These are phyloP conservation scores for Exserohilum rostratum DNA, from an alignment of 2,329 filamentous ascomycete genomes.

Conservation along the genomic window DNA sequence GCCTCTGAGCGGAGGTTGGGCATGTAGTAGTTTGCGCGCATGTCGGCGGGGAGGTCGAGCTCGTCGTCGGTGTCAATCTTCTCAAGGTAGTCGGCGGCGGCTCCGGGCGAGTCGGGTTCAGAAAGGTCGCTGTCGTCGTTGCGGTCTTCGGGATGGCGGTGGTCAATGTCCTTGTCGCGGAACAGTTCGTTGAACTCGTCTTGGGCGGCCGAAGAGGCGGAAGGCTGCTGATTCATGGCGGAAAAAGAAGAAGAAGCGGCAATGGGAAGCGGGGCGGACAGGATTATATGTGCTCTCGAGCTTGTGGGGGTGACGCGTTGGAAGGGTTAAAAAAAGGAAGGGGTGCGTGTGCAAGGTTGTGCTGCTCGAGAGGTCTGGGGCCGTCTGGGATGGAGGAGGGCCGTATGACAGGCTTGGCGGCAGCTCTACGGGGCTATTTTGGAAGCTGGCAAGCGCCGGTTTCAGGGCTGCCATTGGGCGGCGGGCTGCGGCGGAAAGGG, in stretches of 20 bases:
- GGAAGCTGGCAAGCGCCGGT: background rate
- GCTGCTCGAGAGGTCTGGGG: constrained; percentile 1
- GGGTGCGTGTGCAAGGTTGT: constrained; percentile 12
- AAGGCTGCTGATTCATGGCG: constrained; percentile 52
- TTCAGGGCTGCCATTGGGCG: constrained; percentile 14
- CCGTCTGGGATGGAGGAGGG: constrained; percentile 7
- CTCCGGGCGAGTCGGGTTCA: constrained; percentile 58
- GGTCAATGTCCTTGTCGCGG: constrained; percentile 53
- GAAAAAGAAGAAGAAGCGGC: constrained; percentile 19
- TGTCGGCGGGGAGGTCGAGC: constrained; percentile 55
- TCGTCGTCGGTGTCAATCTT: constrained; percentile 60
- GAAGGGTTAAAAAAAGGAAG: constrained; percentile 12
- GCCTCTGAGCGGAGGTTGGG: constrained; percentile 69
- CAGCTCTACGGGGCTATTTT: constrained; percentile 16
- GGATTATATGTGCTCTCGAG: constrained; percentile 32
- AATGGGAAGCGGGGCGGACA: constrained; percentile 12
- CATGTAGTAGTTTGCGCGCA: constrained; percentile 62
- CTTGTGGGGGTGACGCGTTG: constrained; percentile 11
- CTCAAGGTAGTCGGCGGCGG: constrained; percentile 62
- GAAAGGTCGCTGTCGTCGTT: constrained; percentile 66
- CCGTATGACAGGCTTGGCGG: constrained; percentile 22
- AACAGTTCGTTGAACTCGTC: constrained; percentile 60
- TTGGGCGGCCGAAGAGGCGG: constrained; percentile 49
- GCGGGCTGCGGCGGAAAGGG: constrained; percentile 1
- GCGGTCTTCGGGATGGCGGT: constrained; percentile 57